These are phyloP conservation scores for Bryoglossum gracile DNA, from an alignment of 495 filamentous ascomycete species.

Conservation along the genomic window DNA sequence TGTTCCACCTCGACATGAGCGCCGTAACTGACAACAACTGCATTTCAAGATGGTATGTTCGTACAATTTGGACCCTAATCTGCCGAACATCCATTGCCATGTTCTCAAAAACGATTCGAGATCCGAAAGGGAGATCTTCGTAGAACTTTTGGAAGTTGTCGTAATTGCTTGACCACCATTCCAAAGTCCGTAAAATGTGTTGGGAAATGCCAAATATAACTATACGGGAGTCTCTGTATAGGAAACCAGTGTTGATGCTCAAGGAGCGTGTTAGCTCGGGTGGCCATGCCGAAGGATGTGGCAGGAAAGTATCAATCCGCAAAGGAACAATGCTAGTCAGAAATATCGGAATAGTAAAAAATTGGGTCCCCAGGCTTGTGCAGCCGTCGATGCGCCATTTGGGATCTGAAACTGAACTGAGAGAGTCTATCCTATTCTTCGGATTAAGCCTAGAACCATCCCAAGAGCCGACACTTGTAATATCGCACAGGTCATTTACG, in stretches of 20 bases:
- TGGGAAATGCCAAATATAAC: constrained; percentile 1
- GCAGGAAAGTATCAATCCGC: constrained; percentile 14
- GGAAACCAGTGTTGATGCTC: not conserved
- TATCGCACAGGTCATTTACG: no score
- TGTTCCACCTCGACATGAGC: not conserved
- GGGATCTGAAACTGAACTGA: not conserved
- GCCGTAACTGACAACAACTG: constrained; percentile 3
- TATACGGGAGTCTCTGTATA: not conserved
- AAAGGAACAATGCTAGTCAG: not conserved
- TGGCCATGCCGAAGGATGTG: constrained; percentile 1
- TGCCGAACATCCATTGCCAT: constrained; percentile 1
- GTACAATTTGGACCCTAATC: constrained; percentile 6
- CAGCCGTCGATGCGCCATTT: constrained; percentile 20
- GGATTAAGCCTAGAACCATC: constrained; percentile 10
- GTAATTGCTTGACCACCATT: constrained; percentile 1
- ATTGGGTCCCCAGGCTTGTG: constrained; percentile 26
- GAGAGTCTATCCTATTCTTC: constrained; percentile 17
- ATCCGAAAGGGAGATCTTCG: constrained; percentile 10
- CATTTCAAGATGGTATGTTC: constrained; percentile 8
- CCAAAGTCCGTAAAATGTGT: constrained; percentile 7
- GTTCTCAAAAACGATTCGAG: constrained; percentile 8
- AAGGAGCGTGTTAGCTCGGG: not conserved
- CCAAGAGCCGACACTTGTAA: no score
- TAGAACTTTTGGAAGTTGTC: constrained; percentile 6
- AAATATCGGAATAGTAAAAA: constrained; percentile 21